phyloP scores from a whole-genome alignment of 2,329 filamentous ascomycete species.

The Mycocentrospora acerina region DNA sequence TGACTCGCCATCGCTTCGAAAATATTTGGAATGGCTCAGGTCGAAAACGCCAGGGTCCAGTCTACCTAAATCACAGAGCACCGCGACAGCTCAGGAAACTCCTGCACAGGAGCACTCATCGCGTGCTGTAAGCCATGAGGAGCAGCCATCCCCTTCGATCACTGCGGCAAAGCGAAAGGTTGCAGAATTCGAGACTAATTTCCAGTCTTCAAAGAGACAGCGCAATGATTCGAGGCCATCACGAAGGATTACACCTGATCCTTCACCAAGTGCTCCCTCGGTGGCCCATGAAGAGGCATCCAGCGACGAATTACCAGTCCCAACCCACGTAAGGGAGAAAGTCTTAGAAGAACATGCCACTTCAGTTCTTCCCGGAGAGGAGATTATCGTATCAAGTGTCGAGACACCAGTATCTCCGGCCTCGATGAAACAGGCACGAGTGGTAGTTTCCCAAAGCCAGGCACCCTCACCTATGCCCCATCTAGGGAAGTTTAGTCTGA shows the following conservation, averaged over 20 bases:
- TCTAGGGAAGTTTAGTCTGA: constrained; percentile 2
- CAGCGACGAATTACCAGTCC: too few relatives aligned
- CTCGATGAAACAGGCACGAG: background rate
- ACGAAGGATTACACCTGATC: background rate
- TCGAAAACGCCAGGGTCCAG: too few relatives aligned
- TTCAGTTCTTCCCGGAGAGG: background rate
- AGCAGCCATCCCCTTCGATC: background rate
- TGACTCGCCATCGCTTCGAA: constrained; percentile 14
- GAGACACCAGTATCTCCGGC: background rate
- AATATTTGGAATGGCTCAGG: constrained; percentile 4
- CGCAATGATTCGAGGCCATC: constrained; percentile 6
- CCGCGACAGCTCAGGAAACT: too few relatives aligned
- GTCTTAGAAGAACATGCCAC: too few relatives aligned
- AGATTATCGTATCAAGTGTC: background rate
- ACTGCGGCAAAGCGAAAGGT: constrained; percentile 3
- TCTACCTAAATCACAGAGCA: too few relatives aligned
- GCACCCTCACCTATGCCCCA: background rate
- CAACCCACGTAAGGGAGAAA: too few relatives aligned
- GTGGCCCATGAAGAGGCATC: too few relatives aligned
- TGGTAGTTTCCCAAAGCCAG: background rate
- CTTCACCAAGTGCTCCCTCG: constrained; percentile 1
- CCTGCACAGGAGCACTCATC: background rate
- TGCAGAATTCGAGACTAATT: background rate
- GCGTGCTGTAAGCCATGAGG: too few relatives aligned
- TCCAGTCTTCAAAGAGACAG: constrained; percentile 1